Evolutionary conservation across 169 alveolate genomes (phyloP), one percentile per base, ranked within the genome.

Genomic region (Cryptosporidium viatorum): DNA sequence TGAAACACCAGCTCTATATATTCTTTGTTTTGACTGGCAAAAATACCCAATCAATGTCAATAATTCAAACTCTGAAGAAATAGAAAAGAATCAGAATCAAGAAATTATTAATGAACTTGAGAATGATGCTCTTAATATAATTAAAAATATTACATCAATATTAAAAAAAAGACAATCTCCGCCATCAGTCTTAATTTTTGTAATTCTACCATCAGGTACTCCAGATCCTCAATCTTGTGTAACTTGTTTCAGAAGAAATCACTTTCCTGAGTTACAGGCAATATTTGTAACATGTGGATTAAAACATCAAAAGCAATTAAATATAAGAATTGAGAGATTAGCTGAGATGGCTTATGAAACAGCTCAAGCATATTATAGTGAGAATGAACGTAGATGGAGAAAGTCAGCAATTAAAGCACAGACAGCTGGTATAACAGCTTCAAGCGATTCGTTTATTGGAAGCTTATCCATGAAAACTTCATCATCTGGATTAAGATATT

Each of bases 311-410:
- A 80, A 65, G n/a, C 89, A 80, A 14, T 48, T 80, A 23, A 59
- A 80, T 80, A 33, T 65, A 0, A 59, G 89, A 80, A 80, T 80
- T 26, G 89, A 80, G 52, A 80, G 75, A 65, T 29, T 80, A 21
- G 89, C 68, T 18, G 89, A 80, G 33, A 80, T 80, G 89, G 89
- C 89, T 8, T 80, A 80, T 39, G 89, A 80, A 31, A 62, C 89
- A 1, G 69, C 89, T 3, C 89, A 62, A 48, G 89, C 89, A 9
- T 80, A 80, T 33, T 80, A 80, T 23, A 65, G 75, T 31, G 89
- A 80, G 43, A 80, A 80, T 62, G 89, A 80, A 39, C 59, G 89
- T 3, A 80, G 89, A 62, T 80, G 89, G 89, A 59, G 89, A 12
- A 80, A 80, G 29, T 80, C 80, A n/a, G 89, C 89, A 16, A 80